Base-by-base conservation (phyloP, 1,284 basidiomycete genomes). In the Peniophora sp. region DNA sequence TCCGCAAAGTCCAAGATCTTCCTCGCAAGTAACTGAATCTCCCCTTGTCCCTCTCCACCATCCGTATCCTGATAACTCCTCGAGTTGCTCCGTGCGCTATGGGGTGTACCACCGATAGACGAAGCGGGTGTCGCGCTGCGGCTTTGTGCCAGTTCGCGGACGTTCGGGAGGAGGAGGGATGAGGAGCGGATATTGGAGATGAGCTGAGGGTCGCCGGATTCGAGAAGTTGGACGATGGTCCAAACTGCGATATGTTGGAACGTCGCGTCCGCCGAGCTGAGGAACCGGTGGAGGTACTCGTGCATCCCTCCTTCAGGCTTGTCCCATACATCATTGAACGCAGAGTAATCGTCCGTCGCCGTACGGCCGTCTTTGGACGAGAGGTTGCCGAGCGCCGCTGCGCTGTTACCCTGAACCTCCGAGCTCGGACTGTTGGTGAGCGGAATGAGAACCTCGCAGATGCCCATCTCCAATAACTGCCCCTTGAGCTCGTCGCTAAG, bases 241-340 rank as follows among this genome's bases (percentile, higher is more conserved):
- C 94, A 97, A 41, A 99, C 95, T 25, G 97, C 97, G 60, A 99
- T 99, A 67, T 99, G 97, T 69, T 98, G 96, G 86, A 99, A 99
- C 0, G 97, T 99, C n/a, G 92, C 90, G 66, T 99, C 97, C 16
- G 90, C 75, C 62, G 89, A 93, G 51, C 87, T 92, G 57, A 99
- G 72, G 84, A 99, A 99, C 46, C 92, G 84, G 63, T 93, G 88
- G 43, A 99, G 77, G 69, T 99, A 99, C 55, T 83, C 84, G 65
- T 98, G 95, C 74, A 99, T 86, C 38, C 97, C 97, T 24, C 95
- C 97, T 53, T 97, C 94, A 3, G 97, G 97, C 67, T 93, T 89
- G 61, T 93, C 90, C 97, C 97, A 99, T 3, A 98, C 96, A 47
- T 93, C 91, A 60, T 96, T 97, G 74, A 99, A 99, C 0, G 95